Conservation (phyloP, 768 basidiomycete species). For the Mycena haematopus region DNA sequence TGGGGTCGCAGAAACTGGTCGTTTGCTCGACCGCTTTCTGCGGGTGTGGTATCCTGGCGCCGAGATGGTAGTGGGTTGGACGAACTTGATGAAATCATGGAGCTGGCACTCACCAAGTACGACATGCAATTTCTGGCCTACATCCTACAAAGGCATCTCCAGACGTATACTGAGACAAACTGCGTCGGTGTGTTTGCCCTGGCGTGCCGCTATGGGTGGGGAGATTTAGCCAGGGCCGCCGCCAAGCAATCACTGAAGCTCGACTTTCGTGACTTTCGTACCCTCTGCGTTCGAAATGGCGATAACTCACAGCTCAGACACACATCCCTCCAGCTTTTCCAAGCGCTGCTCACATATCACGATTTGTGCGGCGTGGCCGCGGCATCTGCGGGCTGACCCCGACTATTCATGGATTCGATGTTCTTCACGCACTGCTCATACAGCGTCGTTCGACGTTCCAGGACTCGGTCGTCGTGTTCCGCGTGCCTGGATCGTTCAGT, state of each 20-base stretch:
- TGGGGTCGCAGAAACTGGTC: not conserved
- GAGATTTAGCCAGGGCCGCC: not conserved
- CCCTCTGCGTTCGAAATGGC: no score
- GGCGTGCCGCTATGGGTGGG: constrained; percentile 4
- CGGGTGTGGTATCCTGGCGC: constrained; percentile 11
- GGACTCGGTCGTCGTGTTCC: no score
- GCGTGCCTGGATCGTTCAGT: no score
- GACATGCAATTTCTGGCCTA: not conserved
- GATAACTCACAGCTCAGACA: no score
- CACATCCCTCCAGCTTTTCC: no score
- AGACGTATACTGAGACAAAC: not conserved
- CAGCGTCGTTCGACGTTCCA: no score
- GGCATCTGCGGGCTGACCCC: no score
- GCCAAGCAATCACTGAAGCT: not conserved
- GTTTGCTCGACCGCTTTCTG: not conserved
- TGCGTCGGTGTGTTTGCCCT: not conserved
- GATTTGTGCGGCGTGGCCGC: no score
- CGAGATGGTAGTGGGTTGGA: not conserved
- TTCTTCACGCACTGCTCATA: no score
- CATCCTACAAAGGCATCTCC: not conserved
- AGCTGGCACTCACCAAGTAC: not conserved
- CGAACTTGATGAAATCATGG: not conserved
- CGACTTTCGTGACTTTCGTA: not conserved
- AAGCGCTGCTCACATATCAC: no score
- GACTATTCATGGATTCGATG: no score